These are phyloP conservation scores for Microthlaspi erraticum DNA, from an alignment of 345 rosid genomes.

Conservation along the genomic window DNA sequence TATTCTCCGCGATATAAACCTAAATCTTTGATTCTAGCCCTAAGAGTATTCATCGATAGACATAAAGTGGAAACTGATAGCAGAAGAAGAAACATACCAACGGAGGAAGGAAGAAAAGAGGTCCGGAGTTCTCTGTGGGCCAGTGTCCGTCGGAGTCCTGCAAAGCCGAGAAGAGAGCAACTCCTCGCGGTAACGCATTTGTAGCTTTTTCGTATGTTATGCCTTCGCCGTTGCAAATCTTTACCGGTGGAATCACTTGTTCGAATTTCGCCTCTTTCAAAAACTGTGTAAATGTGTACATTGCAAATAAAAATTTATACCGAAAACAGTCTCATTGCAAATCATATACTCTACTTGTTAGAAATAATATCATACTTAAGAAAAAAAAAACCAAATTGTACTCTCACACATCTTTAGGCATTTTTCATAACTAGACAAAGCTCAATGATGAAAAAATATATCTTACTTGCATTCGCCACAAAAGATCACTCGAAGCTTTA, in stretches of 20 bases:
- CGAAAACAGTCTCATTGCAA: too few relatives aligned
- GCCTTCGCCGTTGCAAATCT: conserved; percentile 42
- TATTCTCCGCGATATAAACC: not conserved
- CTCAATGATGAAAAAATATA: too few relatives aligned
- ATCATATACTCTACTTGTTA: too few relatives aligned
- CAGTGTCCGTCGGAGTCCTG: conserved; percentile 76
- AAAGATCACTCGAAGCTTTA: conserved; percentile 51
- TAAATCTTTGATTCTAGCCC: not conserved
- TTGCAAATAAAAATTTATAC: too few relatives aligned
- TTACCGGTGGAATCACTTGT: conserved; percentile 46
- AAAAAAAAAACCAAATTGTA: too few relatives aligned
- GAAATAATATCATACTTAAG: too few relatives aligned
- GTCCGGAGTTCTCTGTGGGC: conserved; percentile 70
- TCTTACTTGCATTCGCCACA: conserved; percentile 58
- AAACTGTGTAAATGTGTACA: conserved; percentile 40
- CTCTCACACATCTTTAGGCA: too few relatives aligned
- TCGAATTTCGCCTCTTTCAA: conserved; percentile 41
- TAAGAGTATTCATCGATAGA: not conserved
- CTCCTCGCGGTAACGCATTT: conserved; percentile 53
- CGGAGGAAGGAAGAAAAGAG: conserved; percentile 70
- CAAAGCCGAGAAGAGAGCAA: conserved; percentile 58
- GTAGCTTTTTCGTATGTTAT: conserved; percentile 49
- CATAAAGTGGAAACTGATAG: too few relatives aligned
- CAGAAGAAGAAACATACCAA: conserved; percentile 43
- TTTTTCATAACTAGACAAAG: too few relatives aligned